These are phyloP conservation scores for Xanthoconium stramineum DNA, from an alignment of 768 basidiomycete genomes.

Conservation along the genomic window DNA sequence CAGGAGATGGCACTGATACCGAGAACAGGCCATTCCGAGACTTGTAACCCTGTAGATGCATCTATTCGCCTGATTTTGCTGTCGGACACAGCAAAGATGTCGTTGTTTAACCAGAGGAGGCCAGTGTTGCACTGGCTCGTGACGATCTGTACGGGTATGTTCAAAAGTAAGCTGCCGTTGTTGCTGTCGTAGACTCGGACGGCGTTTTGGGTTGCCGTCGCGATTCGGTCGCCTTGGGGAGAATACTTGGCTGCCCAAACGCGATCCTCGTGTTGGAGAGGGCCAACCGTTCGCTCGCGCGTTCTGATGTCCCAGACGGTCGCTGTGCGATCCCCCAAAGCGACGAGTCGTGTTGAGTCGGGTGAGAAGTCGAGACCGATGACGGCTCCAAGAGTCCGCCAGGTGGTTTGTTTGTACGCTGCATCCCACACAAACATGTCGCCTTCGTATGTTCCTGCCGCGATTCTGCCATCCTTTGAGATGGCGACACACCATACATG, in stretches of 20 bases:
- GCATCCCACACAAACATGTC: not conserved
- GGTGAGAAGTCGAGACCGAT: conserved; percentile 4
- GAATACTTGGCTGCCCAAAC: conserved; percentile 1
- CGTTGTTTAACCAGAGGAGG: not conserved
- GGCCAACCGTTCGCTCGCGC: not conserved
- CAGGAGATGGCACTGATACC: not conserved
- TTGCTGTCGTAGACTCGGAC: not conserved
- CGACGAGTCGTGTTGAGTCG: conserved; percentile 1
- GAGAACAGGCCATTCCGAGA: not conserved
- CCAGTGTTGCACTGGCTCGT: not conserved
- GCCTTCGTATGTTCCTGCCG: not conserved
- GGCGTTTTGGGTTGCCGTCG: not conserved
- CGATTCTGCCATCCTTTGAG: not conserved
- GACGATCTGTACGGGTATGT: not conserved
- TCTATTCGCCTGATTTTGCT: not conserved
- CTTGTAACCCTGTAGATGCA: not conserved
- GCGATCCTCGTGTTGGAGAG: not conserved
- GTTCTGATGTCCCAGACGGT: not conserved
- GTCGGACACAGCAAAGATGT: not conserved
- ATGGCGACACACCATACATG: not conserved
- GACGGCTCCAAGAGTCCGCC: not conserved
- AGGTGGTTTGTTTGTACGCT: too few species aligned
- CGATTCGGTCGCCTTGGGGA: not conserved
- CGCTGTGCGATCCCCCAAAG: not conserved
- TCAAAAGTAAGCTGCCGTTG: not conserved